Conservation (phyloP, 2,329 filamentous ascomycete species). For the Alternaria solani region DNA sequence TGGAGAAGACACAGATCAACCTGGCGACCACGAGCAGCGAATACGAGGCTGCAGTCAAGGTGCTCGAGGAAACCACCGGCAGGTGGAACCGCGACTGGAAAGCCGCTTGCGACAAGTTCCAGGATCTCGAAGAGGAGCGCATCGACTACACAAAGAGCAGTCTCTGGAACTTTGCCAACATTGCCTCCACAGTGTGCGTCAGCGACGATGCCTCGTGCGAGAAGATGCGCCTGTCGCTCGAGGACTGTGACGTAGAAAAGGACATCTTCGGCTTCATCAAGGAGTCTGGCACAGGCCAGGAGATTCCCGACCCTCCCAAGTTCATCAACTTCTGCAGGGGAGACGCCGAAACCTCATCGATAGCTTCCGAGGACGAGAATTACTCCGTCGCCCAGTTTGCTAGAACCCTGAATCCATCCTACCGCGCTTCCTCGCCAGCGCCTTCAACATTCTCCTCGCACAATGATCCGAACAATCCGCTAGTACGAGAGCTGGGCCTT, state of each 20-base stretch:
- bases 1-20: conserved; percentile 98
- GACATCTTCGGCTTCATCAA: conserved; percentile 91
- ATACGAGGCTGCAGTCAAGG: conserved; percentile 92
- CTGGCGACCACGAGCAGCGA: conserved; percentile 89
- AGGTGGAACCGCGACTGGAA: conserved; percentile 99
- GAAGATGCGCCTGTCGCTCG: conserved; percentile 90
- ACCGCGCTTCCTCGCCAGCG: conserved; percentile 93
- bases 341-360: conserved; percentile 82
- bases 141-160: conserved; percentile 98
- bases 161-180: conserved; percentile 97
- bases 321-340: conserved; percentile 99
- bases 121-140: conserved; percentile 96
- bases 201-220: conserved; percentile 94
- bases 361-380: conserved; percentile 82
- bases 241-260: conserved; percentile 96
- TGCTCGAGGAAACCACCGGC: conserved; percentile 91
- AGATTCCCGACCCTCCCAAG: conserved; percentile 95
- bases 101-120: conserved; percentile 94
- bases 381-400: conserved; percentile 98
- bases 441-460: conserved; percentile 93
- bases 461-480: conserved; percentile 79
- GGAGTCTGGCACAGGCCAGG: conserved; percentile 89
- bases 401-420: conserved; percentile 92
- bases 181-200: conserved; percentile 95
- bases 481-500: conserved; percentile 74